These are phyloP conservation scores for Aethionema arabicum DNA, from an alignment of 345 rosid genomes.

Conservation along the genomic window DNA sequence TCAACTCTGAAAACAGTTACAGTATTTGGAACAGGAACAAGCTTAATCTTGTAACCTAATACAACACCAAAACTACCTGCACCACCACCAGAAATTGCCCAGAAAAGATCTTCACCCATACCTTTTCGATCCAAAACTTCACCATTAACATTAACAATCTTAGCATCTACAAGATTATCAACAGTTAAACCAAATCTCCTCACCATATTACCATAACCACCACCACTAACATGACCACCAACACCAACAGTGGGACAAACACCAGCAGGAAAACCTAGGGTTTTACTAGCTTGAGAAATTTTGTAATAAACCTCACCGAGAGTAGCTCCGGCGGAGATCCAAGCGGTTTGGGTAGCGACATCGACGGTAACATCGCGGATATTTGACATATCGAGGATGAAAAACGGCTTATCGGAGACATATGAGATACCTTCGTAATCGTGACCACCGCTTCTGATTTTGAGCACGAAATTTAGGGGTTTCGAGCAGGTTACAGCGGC, in stretches of 20 bases:
- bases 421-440: conserved; percentile 60
- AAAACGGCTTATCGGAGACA: conserved; percentile 48
- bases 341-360: conserved; percentile 38
- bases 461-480: conserved; percentile 42
- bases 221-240: conserved; percentile 68
- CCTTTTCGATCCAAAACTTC: conserved; percentile 40
- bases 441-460: conserved; percentile 64
- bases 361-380: conserved; percentile 39
- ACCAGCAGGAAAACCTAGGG: conserved; percentile 57
- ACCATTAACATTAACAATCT: conserved; percentile 56
- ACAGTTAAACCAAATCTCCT: conserved; percentile 56
- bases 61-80: conserved; percentile 60
- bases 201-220: conserved; percentile 57
- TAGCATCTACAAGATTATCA: conserved; percentile 53
- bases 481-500: conserved; percentile 56
- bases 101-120: conserved; percentile 65
- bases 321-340: conserved; percentile 59
- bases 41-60: conserved; percentile 49
- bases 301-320: conserved; percentile 55
- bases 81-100: conserved; percentile 67
- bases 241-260: conserved; percentile 68
- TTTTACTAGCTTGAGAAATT: conserved; percentile 47
- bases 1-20: conserved; percentile 55
- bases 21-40: conserved; percentile 48
- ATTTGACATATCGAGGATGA: conserved; percentile 58